These are phyloP conservation scores for Casuarina glauca DNA, from an alignment of 306 rosid genomes.

Conservation along the genomic window DNA sequence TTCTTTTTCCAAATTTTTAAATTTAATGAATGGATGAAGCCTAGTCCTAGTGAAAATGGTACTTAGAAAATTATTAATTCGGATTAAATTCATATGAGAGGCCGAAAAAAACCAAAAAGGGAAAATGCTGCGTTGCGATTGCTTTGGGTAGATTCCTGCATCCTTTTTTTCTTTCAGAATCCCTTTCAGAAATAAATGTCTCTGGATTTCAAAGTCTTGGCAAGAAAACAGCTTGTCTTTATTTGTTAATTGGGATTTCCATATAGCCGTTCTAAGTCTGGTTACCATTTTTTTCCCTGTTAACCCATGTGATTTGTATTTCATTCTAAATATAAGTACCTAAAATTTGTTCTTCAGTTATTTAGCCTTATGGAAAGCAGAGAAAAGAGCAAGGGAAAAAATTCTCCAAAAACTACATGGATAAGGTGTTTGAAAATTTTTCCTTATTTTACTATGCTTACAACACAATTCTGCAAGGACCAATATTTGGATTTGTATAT, in stretches of 20 bases:
- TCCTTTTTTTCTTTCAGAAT: too few species aligned
- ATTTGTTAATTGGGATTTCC: conserved; percentile 3
- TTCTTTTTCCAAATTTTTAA: too few species aligned
- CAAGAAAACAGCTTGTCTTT: too few species aligned
- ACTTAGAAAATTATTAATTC: too few species aligned
- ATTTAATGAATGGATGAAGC: too few species aligned
- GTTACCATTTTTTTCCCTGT: background rate
- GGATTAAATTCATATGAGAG: too few species aligned
- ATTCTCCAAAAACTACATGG: conserved; percentile 60
- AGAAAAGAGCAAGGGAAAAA: conserved; percentile 65
- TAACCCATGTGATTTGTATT: background rate
- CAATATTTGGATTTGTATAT: background rate
- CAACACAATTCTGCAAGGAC: background rate
- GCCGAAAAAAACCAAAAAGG: too few species aligned
- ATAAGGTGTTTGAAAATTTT: conserved; percentile 59
- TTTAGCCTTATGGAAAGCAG: conserved; percentile 46
- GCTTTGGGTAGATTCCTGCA: too few species aligned
- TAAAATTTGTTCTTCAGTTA: conserved; percentile 39
- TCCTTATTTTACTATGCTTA: conserved; percentile 3
- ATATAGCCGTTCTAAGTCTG: background rate
- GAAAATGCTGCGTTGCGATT: too few species aligned
- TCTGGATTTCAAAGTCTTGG: too few species aligned
- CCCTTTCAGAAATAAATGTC: too few species aligned
- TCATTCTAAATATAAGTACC: background rate
- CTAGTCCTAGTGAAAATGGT: too few species aligned